Base-by-base conservation (phyloP, 371 early-diverging fungal species). In the Circinella umbellata region DNA sequence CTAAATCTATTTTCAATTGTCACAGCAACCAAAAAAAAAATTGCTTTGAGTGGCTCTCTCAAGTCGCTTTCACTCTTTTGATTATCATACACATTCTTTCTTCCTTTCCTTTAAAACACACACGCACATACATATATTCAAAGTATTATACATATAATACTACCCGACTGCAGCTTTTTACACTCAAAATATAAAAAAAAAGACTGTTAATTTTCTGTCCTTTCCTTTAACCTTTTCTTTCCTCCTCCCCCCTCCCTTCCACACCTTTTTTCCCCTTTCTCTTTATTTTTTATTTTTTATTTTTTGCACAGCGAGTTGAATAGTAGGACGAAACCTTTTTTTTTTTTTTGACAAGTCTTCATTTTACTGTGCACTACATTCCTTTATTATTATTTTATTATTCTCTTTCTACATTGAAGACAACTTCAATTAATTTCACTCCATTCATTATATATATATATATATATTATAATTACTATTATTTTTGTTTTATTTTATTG, bases 271-370 rank as follows among this genome's bases (percentile, higher is more conserved):
- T 64, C 37, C 47, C 51, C n/a, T 39, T 3, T 34, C 64, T 49
- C 59, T 64, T 34, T 60, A 42, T 38, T 18, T 57, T n/a, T 63
- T 54, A n/a, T 64, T 35, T 36, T 47, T 35, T 14, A 64, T 46
- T 59, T 34, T 60, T 38, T 61, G 37, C 48, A 27, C 38, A 46
- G 3, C 67, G 18, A 54, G 27, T 42, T 36, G 35, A 67, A 37
- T 38, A 61, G 42, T 46, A 61, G 51, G 51, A 51, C 51, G 27
- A n/a, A 51, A 51, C 51, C 17, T 51, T 51, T 15, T 51, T 51
- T 49, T n/a, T 11, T 51, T 51, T 51, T 51, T 51, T 51, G 51
- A 51, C 51, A 51, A 51, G 51, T 51, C 51, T 27, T 27, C 27
- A 27, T 27, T 27, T n/a, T 17, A 15, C 15, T n/a, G 51, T 51